Base-by-base conservation (phyloP, 1,139 yeast genomes). In the Taphrina wiesneri region DNA sequence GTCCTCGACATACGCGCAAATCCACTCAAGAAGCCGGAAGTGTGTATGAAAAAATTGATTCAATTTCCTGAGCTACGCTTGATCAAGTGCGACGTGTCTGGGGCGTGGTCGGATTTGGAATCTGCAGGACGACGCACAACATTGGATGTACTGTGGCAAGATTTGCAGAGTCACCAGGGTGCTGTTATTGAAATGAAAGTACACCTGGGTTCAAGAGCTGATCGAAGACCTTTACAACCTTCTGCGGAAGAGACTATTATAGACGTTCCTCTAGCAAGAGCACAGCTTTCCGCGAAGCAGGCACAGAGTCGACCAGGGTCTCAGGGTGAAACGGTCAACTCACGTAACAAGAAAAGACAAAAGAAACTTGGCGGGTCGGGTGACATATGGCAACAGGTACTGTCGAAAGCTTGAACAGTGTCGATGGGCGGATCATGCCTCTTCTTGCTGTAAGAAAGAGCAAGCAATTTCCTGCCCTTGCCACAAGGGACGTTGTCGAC, bases 131-230 rank as follows among this genome's bases (percentile, higher is more conserved):
- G 21, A 23, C 13, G 21, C n/a, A 9, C 25, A 45, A 11, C 13
- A 19, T 23, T 21, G 28, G 11, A 21, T 5, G 15, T 6, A 2
- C 49, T 45, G 11, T 45, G 49, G 49, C 49, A 45, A 23, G 49
- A 45, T 21, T 5, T 23, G 28, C 28, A 45, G n/a, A 7, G 49
- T 7, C 28, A 52, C 19, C 30, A 34, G 23, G 39, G 43, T 17
- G 36, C 49, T n/a, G 59, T 39, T 26, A 25, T 54, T 17, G 49
- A 21, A n/a, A 17, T 54, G 19, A 54, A 25, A 9, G 59, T 25
- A 6, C 59, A 54, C 15, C 46, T 54, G 6, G 59, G 59, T 19
- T 54, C 59, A 6, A 19, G 23, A 25, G 59, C 59, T 2, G 59
- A 54, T 39, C 46, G 59, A 25, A 17, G 59, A 15, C 59, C 59